Conservation (phyloP, 495 filamentous ascomycete species). For the Stereocaulon alpinum region DNA sequence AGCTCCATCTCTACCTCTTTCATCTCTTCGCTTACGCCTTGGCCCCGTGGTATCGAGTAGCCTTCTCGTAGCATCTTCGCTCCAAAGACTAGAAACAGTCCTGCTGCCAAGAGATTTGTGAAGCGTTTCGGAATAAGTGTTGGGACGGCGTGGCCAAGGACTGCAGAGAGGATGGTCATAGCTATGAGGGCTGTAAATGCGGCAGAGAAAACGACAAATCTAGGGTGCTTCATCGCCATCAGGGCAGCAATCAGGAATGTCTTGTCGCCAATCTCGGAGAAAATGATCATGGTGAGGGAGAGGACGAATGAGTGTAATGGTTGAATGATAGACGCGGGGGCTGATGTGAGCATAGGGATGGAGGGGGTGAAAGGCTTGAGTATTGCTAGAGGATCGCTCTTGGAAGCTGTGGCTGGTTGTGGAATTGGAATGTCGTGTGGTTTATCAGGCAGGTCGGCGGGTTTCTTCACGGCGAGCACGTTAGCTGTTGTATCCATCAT, state of each 20-base stretch:
- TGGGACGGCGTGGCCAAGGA: slow-evolving; percentile 90
- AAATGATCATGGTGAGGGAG: slow-evolving; percentile 92
- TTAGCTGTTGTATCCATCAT: slow-evolving; percentile 17
- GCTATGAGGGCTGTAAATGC: slow-evolving; percentile 82
- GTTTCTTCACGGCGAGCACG: slow-evolving; percentile 49
- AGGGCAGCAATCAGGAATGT: slow-evolving; percentile 94
- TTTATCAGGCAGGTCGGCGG: slow-evolving; percentile 66
- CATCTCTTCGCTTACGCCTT: slow-evolving; percentile 92
- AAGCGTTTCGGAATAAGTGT: slow-evolving; percentile 79
- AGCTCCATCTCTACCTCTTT: slow-evolving; percentile 92
- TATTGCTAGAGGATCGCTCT: slow-evolving; percentile 55
- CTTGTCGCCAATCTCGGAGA: slow-evolving; percentile 97
- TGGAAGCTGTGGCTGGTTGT: slow-evolving; percentile 53
- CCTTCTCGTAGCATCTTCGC: slow-evolving; percentile 78
- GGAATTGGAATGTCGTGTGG: slow-evolving; percentile 70
- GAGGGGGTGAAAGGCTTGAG: slow-evolving; percentile 39
- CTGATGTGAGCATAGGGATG: slow-evolving; percentile 28
- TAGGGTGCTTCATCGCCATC: slow-evolving; percentile 98
- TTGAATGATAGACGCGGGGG: slow-evolving; percentile 57
- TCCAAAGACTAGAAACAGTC: slow-evolving; percentile 82
- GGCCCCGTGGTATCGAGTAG: slow-evolving; percentile 72
- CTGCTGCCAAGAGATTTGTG: slow-evolving; percentile 76
- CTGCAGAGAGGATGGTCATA: slow-evolving; percentile 94
- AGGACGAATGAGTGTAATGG: slow-evolving; percentile 87
- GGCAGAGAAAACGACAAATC: slow-evolving; percentile 83